Conservation (phyloP, 2,329 filamentous ascomycete genomes). For the Ascochyta lentis region DNA sequence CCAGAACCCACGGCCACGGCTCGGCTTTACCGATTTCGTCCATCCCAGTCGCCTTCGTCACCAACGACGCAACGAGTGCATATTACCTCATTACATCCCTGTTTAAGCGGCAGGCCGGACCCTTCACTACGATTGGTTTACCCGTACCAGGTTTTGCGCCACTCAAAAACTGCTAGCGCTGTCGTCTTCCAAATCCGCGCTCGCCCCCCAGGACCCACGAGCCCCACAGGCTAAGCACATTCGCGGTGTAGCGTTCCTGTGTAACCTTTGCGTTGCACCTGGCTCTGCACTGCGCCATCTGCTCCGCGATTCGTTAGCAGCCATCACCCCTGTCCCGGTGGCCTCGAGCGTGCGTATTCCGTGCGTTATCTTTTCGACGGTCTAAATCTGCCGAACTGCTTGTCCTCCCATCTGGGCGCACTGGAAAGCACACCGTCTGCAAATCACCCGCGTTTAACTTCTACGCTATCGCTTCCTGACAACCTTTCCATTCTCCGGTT, state of each 20-base stretch:
- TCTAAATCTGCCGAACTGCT: constrained; percentile 50
- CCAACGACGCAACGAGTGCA: constrained; percentile 33
- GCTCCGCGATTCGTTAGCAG: constrained; percentile 46
- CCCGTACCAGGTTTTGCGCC: constrained; percentile 48
- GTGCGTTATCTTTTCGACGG: constrained; percentile 49
- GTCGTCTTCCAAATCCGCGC: constrained; percentile 40
- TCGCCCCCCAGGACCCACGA: constrained; percentile 35
- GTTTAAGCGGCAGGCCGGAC: constrained; percentile 40
- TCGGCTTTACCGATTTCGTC: constrained; percentile 44
- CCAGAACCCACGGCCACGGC: constrained; percentile 41
- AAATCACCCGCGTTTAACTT: constrained; percentile 58
- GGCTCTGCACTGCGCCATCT: constrained; percentile 39
- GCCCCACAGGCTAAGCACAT: constrained; percentile 37
- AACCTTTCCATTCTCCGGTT: constrained; percentile 45
- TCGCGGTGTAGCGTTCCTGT: constrained; percentile 46
- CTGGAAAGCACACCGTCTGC: constrained; percentile 52
- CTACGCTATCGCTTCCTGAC: constrained; percentile 51
- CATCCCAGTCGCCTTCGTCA: constrained; percentile 27
- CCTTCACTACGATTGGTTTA: constrained; percentile 41
- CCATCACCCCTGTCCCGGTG: constrained; percentile 36
- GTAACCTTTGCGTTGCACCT: constrained; percentile 47
- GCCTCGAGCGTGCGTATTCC: constrained; percentile 46
- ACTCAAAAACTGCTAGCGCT: constrained; percentile 34
- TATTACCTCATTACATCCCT: constrained; percentile 48
- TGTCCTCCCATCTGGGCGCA: constrained; percentile 46